Conservation (phyloP, 192 early-diverging fungal species). For the Podila horticola region DNA sequence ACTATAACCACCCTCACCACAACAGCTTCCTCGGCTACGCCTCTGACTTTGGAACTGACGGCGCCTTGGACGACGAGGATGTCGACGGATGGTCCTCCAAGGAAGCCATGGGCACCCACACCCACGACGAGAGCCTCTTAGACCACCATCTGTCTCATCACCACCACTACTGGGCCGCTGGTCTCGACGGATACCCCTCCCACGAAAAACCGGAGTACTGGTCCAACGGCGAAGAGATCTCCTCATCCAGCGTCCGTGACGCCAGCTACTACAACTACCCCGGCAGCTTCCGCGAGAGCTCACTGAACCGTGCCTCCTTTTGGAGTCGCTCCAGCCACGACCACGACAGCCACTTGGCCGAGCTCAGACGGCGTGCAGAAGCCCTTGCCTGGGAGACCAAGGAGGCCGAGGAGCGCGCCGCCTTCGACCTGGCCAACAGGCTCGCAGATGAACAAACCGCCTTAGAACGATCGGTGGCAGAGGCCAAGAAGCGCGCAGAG, state of each 20-base stretch:
- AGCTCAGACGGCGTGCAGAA: slow-evolving; percentile 30
- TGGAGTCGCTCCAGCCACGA: slow-evolving; percentile 18
- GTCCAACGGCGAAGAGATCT: slow-evolving; percentile 46
- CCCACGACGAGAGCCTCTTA: neutral
- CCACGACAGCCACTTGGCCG: slow-evolving; percentile 18
- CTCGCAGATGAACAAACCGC: slow-evolving; percentile 16
- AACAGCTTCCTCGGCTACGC: neutral
- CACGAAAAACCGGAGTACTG: slow-evolving; percentile 30
- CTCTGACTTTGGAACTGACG: neutral
- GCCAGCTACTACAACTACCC: slow-evolving; percentile 34
- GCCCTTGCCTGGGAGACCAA: slow-evolving; percentile 45
- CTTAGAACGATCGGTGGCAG: slow-evolving; percentile 20
- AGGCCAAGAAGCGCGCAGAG: slow-evolving; percentile 22
- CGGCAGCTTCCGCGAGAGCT: slow-evolving; percentile 26
- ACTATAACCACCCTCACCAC: neutral
- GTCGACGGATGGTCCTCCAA: slow-evolving; percentile 12
- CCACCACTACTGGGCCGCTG: neutral
- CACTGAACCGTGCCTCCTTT: slow-evolving; percentile 29
- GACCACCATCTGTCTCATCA: neutral
- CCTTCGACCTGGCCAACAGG: slow-evolving; percentile 29
- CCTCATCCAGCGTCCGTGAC: slow-evolving; percentile 30
- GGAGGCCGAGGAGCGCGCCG: slow-evolving; percentile 26
- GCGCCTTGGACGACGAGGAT: slow-evolving; percentile 19
- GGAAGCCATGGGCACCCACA: slow-evolving; percentile 35
- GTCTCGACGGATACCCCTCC: neutral